A percentile compares a stretch with the other conserved stretches of the same genome.
Conservation (phyloP, 768 basidiomycete genomes). For the Boletus pseudo-olivaceus region DNA sequence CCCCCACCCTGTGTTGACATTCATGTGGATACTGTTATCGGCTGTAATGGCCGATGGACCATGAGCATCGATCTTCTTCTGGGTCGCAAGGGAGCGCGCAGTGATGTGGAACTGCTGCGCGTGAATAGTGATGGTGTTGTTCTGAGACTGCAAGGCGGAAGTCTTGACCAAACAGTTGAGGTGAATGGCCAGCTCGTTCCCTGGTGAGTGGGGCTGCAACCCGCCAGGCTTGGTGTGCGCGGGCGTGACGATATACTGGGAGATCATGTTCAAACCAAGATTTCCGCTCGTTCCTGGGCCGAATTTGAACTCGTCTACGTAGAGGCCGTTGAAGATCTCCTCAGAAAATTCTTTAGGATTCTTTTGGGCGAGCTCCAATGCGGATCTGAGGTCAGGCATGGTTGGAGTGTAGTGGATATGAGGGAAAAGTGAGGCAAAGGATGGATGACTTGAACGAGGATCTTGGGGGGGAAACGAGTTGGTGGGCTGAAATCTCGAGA, state of each 20-base stretch:
- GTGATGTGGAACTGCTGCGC: conserved; percentile 1
- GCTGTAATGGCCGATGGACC: conserved; percentile 5
- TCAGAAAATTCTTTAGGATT: too few species aligned
- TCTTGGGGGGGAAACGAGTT: background rate
- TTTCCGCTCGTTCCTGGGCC: background rate
- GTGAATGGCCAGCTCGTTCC: conserved; percentile 3
- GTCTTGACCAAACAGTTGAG: background rate
- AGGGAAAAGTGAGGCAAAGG: background rate
- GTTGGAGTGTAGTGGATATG: background rate
- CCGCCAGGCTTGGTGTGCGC: background rate
- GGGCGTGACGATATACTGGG: background rate
- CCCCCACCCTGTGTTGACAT: conserved; percentile 8
- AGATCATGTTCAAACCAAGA: conserved; percentile 7
- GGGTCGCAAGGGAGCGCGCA: background rate
- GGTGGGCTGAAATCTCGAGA: background rate
- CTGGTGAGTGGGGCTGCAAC: background rate
- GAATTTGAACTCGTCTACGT: conserved; percentile 7
- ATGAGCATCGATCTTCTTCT: background rate
- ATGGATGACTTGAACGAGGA: background rate
- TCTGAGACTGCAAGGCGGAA: conserved; percentile 1
- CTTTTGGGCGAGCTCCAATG: background rate
- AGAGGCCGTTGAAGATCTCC: background rate
- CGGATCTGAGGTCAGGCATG: background rate
- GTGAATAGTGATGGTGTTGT: background rate
- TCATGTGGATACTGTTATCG: conserved; percentile 6